Evolutionary conservation across 441 rosid genomes (phyloP).

Genomic region (Manihot esculenta): DNA sequence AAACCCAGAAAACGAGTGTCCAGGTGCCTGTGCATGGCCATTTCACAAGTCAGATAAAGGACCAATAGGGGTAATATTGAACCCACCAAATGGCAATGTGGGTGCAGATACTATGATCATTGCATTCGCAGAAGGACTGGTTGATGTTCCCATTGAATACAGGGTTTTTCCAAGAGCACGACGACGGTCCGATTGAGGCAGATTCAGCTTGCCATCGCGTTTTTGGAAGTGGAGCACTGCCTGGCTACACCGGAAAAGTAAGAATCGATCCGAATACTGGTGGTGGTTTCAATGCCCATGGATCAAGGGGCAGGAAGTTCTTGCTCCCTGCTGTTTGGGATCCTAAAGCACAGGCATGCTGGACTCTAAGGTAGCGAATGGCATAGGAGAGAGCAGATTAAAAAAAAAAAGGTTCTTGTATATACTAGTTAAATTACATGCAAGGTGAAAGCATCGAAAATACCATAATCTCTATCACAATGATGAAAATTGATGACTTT

Average conservation of each 20-base stretch:
- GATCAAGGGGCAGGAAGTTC: slow-evolving; percentile 44
- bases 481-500: too few species aligned
- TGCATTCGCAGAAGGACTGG: slow-evolving; percentile 56
- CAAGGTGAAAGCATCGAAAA: too few species aligned
- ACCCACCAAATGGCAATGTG: slow-evolving; percentile 54
- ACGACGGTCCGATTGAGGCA: slow-evolving; percentile 23
- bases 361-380: slow-evolving; percentile 30
- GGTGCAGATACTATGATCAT: slow-evolving; percentile 60
- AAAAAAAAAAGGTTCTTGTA: too few species aligned
- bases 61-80: slow-evolving; percentile 41
- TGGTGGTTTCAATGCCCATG: slow-evolving; percentile 51
- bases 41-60: slow-evolving; percentile 41
- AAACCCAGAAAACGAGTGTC: slow-evolving; percentile 59
- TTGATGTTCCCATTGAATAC: slow-evolving; percentile 30
- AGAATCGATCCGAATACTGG: slow-evolving; percentile 41
- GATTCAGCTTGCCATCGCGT: slow-evolving; percentile 38
- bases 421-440: too few species aligned
- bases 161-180: slow-evolving; percentile 21
- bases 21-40: slow-evolving; percentile 67
- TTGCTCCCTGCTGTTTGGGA: slow-evolving; percentile 65
- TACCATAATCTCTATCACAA: too few species aligned
- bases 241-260: slow-evolving; percentile 37
- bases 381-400: too few species aligned
- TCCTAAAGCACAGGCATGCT: slow-evolving; percentile 39
- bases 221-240: slow-evolving; percentile 46